phyloP scores from a whole-genome alignment of 2,329 filamentous ascomycete species.

The Phaeosphaeriaceae sp. region DNA sequence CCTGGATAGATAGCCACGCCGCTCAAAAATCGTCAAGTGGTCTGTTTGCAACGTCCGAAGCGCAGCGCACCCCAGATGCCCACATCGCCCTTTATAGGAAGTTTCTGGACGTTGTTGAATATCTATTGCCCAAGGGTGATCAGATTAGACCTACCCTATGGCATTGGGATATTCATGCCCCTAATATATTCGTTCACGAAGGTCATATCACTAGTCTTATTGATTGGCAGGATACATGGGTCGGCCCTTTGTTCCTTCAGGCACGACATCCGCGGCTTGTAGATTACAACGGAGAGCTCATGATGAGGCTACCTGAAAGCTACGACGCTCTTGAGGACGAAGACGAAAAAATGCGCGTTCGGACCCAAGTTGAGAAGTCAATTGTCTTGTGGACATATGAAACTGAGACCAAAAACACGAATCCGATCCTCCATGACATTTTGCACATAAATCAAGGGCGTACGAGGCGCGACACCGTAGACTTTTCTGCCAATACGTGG shows the following conservation, averaged over 20 bases:
- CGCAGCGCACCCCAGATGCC: conserved; percentile 23
- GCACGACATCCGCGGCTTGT: conserved; percentile 35
- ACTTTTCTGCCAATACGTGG: conserved; percentile 41
- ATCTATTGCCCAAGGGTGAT: conserved; percentile 32
- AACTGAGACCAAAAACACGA: conserved; percentile 32
- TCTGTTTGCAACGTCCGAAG: conserved; percentile 21
- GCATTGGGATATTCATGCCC: conserved; percentile 49
- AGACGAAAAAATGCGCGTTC: conserved; percentile 33
- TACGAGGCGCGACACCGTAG: conserved; percentile 32
- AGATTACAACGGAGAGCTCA: conserved; percentile 35
- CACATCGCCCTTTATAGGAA: conserved; percentile 44
- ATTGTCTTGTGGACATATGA: conserved; percentile 38
- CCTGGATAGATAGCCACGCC: conserved; percentile 43
- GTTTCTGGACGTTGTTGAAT: conserved; percentile 39
- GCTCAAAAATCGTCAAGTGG: conserved; percentile 17
- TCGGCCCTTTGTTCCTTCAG: conserved; percentile 31
- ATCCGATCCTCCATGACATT: conserved; percentile 33
- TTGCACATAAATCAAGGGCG: conserved; percentile 29
- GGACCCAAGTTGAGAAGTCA: conserved; percentile 32
- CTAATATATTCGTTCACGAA: conserved; percentile 50
- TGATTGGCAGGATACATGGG: conserved; percentile 51
- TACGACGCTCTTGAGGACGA: conserved; percentile 27
- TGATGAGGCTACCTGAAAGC: conserved; percentile 33
- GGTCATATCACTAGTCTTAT: conserved; percentile 49
- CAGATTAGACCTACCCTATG: conserved; percentile 42